These are phyloP conservation scores for Fusarium aywerte DNA, from an alignment of 2,329 filamentous ascomycete species.

Conservation along the genomic window DNA sequence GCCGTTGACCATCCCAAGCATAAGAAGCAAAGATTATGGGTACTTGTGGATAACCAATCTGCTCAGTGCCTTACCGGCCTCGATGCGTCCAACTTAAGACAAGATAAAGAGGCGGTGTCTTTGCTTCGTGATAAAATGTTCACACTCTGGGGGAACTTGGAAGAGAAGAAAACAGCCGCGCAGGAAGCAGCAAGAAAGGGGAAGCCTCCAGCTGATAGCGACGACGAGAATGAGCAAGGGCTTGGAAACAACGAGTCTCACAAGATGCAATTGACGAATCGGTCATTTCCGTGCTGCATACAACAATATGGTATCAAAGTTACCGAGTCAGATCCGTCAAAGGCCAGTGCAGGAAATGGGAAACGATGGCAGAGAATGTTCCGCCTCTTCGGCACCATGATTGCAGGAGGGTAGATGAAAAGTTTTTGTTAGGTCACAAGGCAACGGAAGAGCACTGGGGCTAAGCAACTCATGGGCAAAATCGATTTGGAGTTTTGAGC, in stretches of 20 bases:
- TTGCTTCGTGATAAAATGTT: conserved; percentile 76
- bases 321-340: conserved; percentile 52
- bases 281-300: conserved; percentile 76
- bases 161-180: conserved; percentile 63
- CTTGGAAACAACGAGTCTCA: neutral
- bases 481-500: neutral
- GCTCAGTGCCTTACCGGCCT: conserved; percentile 61
- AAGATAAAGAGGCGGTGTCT: conserved; percentile 59
- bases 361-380: conserved; percentile 71
- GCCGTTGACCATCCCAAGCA: conserved; percentile 52
- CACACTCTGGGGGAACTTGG: conserved; percentile 85
- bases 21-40: conserved; percentile 67
- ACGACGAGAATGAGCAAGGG: conserved; percentile 44
- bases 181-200: conserved; percentile 43
- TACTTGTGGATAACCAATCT: conserved; percentile 70
- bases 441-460: neutral
- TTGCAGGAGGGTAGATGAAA: conserved; percentile 48
- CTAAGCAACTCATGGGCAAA: neutral
- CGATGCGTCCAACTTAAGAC: conserved; percentile 66
- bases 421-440: neutral
- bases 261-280: conserved; percentile 56
- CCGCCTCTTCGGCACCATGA: conserved; percentile 72
- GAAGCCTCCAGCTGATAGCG: conserved; percentile 55
- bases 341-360: conserved; percentile 58
- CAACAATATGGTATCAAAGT: conserved; percentile 73